phyloP scores from a whole-genome alignment of 2,329 filamentous ascomycete species.

The Geosmithia morbida region DNA sequence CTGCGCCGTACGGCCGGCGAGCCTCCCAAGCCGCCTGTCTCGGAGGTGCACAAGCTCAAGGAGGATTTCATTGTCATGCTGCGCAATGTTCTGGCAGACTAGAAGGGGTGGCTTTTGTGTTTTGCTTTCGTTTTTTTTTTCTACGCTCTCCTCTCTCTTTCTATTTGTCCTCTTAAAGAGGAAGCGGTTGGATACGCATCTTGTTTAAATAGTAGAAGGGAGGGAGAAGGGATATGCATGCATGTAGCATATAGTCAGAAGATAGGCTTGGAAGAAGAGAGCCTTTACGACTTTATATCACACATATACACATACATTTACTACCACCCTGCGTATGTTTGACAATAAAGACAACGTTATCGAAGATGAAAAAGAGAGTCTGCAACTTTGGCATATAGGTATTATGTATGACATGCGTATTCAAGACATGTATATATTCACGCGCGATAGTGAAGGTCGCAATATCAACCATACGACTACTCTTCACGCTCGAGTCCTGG shows the following conservation, averaged over 20 bases:
- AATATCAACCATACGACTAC: too few species aligned
- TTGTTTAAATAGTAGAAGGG: neutral
- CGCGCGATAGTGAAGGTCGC: too few species aligned
- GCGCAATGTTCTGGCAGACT: slow-evolving; percentile 66
- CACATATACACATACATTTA: neutral
- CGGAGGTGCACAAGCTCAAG: slow-evolving; percentile 65
- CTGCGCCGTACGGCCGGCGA: slow-evolving; percentile 71
- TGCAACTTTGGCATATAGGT: neutral
- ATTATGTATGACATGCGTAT: neutral
- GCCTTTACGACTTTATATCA: neutral
- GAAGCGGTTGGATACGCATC: neutral
- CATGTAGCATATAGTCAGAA: neutral
- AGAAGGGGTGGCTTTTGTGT: slow-evolving; percentile 10
- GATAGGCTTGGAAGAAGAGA: neutral
- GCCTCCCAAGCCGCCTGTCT: slow-evolving; percentile 65
- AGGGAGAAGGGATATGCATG: neutral
- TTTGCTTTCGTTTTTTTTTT: neutral
- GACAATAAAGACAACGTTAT: too few species aligned
- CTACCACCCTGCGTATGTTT: neutral
- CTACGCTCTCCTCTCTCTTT: too few species aligned
- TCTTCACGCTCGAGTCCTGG: too few species aligned
- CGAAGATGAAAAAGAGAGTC: neutral
- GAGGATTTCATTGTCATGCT: slow-evolving; percentile 74
- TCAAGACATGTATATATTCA: neutral
- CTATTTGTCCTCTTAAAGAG: neutral